Conservation (phyloP, 495 filamentous ascomycete species). For the Penicillium dipodomyicola region DNA sequence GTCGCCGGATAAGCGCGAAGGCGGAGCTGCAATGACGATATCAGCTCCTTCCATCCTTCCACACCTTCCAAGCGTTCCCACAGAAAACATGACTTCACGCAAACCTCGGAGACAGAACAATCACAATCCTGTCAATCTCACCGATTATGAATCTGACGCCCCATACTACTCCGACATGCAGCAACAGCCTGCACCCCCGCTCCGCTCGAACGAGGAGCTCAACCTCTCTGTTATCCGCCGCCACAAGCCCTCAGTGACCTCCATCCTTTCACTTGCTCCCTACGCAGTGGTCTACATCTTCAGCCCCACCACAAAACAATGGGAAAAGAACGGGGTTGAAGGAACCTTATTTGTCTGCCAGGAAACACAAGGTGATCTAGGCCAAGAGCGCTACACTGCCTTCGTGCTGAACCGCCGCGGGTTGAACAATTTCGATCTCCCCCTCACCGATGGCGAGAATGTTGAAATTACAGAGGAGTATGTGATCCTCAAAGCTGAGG, state of each 20-base stretch:
- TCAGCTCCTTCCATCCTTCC: conserved; percentile 7
- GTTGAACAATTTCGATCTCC: conserved; percentile 56
- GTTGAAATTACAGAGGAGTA: conserved; percentile 61
- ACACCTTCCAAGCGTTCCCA: neutral
- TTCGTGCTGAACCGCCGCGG: conserved; percentile 61
- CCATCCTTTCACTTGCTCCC: conserved; percentile 71
- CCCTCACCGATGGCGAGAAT: conserved; percentile 50
- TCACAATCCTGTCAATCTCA: conserved; percentile 36
- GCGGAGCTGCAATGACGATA: conserved; percentile 14
- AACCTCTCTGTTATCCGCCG: conserved; percentile 77
- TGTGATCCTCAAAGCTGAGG: conserved; percentile 54
- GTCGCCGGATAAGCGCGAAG: conserved; percentile 7
- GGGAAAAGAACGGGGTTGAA: conserved; percentile 77
- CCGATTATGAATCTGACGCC: conserved; percentile 67
- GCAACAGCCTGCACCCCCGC: conserved; percentile 42
- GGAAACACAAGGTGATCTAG: conserved; percentile 42
- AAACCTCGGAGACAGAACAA: conserved; percentile 38
- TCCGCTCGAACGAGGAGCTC: conserved; percentile 71
- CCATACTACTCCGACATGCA: conserved; percentile 45
- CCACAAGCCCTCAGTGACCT: conserved; percentile 64
- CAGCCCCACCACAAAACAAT: conserved; percentile 54
- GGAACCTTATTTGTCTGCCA: conserved; percentile 81
- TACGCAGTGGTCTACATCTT: conserved; percentile 81
- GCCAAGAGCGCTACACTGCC: conserved; percentile 55
- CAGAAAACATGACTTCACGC: conserved; percentile 32